Evolutionary conservation across 768 basidiomycete species (phyloP), one percentile per base, ranked within the genome.

Genomic region (Hemileccinum rubropunctum): DNA sequence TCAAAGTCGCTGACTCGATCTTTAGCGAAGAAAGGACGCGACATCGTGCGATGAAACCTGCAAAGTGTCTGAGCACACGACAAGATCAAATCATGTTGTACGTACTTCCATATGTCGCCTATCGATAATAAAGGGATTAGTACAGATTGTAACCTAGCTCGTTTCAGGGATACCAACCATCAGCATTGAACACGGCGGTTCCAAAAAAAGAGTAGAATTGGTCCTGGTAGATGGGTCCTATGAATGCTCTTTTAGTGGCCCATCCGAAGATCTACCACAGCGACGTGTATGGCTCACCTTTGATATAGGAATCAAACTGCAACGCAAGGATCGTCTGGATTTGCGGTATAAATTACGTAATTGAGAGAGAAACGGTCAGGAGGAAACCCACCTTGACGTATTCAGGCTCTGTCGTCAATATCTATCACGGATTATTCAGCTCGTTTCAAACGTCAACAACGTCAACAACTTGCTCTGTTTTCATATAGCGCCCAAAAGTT

Each of bases 41-140:
- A 67, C 71, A 75, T 76, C 6, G 60, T 54, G 17, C 75, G 70
- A 45, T 74, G 75, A 40, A 73, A 75, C 53, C 73, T 75, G 34
- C 6, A 11, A 8, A 6, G 3, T 15, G 4, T 37, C 11, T 27
- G 4, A 52, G 45, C 20, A 12, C 28, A 12, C 23, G 23, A 23
- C 15, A 18, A 32, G 21, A 27, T 15, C 18, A 13, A 34, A 7
- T 12, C 8, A 6, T 10, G 27, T 17, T 1, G 37, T 4, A 17
- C 67, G 10, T 48, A 75, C 72, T 71, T 75, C 74, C 73, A 74
- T 15, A 53, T 52, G 21, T 72, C 73, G 4, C 54, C 67, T 71
- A 48, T n/a, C 6, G 41, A 11, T n/a, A 37, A n/a, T 4, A 34
- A 33, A 36, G 1, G 4, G 28, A 40, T 45, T 27, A 53, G 45